Evolutionary conservation across 768 basidiomycete species (phyloP), one percentile per base, ranked within the genome.

Genomic region (Lactarius psammicola): DNA sequence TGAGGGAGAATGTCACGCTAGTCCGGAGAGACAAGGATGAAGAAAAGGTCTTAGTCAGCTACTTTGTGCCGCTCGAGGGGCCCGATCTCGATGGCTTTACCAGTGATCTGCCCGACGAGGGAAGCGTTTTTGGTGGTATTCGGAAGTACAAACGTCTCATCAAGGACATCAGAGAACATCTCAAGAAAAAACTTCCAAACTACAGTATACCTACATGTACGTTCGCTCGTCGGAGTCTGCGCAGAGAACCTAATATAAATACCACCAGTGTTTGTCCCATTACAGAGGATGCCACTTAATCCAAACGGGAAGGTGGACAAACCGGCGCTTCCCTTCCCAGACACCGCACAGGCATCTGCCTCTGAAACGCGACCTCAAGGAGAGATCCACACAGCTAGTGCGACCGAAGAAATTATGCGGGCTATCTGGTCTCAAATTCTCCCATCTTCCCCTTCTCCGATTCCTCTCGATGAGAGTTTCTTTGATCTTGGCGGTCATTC

Each of bases 281-380:
- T 99, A 31, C 84, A 84, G 59, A 89, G 94, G 62, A 96, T 99
- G 92, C 97, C 97, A 23, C 84, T 99, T 59, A 99, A 98, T 72
- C 97, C 97, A 8, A 99, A 98, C 75, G 97, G 97, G 68, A 99
- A 99, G 79, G 89, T 99, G 75, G 97, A 99, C 80, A 99, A 98
- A 74, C 96, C 97, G 0, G 92, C 93, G 0, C 85, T 99, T 55
- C 97, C 97, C 13, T 99, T 98, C 87, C 97, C 97, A 8, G 97
- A 99, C 76, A 98, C 97, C 0, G 91, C 88, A 4, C 87, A 91
- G 66, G 83, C 76, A 1, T 78, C 81, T 8, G 71, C 78, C 26
- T 76, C 81, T 49, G 81, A 84, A 46, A 76, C 83, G 1, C 69
- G 72, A 34, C 71, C 76, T 36, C 74, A 66, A 18, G 72, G 74